phyloP scores from a whole-genome alignment of 78 protist genomes.

The Guillardia theta region DNA sequence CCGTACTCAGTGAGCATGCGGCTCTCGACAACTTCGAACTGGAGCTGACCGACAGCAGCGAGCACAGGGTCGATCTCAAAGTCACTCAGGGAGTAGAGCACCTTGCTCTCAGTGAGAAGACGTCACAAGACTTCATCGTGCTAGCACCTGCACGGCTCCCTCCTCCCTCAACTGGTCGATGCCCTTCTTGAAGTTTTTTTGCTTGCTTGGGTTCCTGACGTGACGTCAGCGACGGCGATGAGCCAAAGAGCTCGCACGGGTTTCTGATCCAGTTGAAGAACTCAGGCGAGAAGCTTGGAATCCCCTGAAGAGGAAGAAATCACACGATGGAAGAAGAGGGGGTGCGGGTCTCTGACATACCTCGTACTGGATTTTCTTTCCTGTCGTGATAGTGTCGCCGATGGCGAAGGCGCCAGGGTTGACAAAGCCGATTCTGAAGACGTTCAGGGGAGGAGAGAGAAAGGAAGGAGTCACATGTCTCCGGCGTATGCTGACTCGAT shows the following conservation, averaged over 20 bases:
- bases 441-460: not conserved
- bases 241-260: too few species aligned
- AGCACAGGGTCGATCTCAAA: slow-evolving; percentile 26
- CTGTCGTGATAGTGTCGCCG: slow-evolving; percentile 45
- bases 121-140: too few species aligned
- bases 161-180: slow-evolving; percentile 23
- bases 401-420: slow-evolving; percentile 34
- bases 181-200: slow-evolving; percentile 29
- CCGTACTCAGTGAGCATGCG: slow-evolving; percentile 40
- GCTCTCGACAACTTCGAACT: not conserved
- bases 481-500: slow-evolving; percentile 25
- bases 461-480: not conserved
- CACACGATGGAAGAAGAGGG: not conserved
- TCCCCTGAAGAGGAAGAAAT: not conserved
- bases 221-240: too few species aligned
- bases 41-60: slow-evolving; percentile 53
- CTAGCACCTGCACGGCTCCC: slow-evolving; percentile 48
- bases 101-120: too few species aligned
- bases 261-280: slow-evolving; percentile 28
- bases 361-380: not conserved
- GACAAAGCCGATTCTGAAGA: not conserved
- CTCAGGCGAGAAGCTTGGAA: slow-evolving; percentile 57
- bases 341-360: not conserved
- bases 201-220: slow-evolving; percentile 30
- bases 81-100: not conserved